Base-by-base conservation (phyloP, 192 early-diverging fungal genomes). In the Helicostylum pulchrum region DNA sequence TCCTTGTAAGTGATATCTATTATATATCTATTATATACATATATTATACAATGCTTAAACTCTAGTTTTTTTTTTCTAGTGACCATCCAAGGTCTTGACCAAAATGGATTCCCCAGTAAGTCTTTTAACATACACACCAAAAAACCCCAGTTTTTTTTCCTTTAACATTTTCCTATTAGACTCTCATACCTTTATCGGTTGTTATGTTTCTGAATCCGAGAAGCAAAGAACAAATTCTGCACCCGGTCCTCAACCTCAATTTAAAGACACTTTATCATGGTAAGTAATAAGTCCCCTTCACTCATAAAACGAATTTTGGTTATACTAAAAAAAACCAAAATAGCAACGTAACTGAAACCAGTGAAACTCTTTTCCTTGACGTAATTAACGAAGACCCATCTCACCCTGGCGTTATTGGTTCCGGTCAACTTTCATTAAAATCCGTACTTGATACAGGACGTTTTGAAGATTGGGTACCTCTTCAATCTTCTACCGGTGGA, bases 161-260 rank as follows among this genome's bases (percentile, higher is more conserved):
- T 30, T 10, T 32, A 3, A 12, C 23, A 15, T 6, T 23, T 14
- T 7, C 30, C 4, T n/a, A 30, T 8, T 34, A 68, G 67, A 45
- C 45, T 46, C 60, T 52, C 34, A 62, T 14, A 54, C 61, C 15
- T 75, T 70, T 45, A 15, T 75, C 23, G 67, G 73, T 15, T 70
- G 53, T 32, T 75, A 70, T 42, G 59, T 75, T 49, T 57, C 46
- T 26, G 52, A 64, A 21, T 52, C 57, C 34, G 53, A 75, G n/a
- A 70, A 75, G 50, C 73, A 75, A 7, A 58, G 73, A 21, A 75
- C 73, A 4, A 57, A 65, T 12, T 54, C 50, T 49, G 64, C 59
- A 43, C 49, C 48, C 3, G 73, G 68, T 5, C 42, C 64, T 45
- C 58, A 68, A 36, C 66, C 66, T 19, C 63, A 66, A 17, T 75